Conservation (phyloP, 805 yeast genomes). For the Naumovozyma baii region DNA sequence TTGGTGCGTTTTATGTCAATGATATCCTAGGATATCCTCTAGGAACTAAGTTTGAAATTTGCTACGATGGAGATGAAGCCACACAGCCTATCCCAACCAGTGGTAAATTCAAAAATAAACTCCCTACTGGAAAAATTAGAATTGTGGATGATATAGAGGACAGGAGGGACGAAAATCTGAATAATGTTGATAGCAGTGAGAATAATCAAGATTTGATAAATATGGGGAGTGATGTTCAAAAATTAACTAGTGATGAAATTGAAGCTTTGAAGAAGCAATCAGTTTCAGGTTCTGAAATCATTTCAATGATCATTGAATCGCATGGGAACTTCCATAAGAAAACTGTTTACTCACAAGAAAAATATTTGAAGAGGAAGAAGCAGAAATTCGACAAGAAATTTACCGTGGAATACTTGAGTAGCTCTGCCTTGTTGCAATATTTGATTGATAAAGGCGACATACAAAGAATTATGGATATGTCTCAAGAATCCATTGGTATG, state of each 20-base stretch:
- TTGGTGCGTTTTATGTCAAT: slow-evolving; percentile 73
- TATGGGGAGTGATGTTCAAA: slow-evolving; percentile 64
- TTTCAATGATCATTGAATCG: slow-evolving; percentile 69
- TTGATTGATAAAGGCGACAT: slow-evolving; percentile 69
- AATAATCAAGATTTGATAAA: slow-evolving; percentile 57
- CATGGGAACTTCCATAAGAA: slow-evolving; percentile 84
- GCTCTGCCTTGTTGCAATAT: slow-evolving; percentile 61
- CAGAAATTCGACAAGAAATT: slow-evolving; percentile 82
- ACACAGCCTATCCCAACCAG: slow-evolving; percentile 7
- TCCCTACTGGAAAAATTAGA: slow-evolving; percentile 21
- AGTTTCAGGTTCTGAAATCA: slow-evolving; percentile 64
- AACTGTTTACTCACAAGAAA: slow-evolving; percentile 82
- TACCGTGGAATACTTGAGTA: slow-evolving; percentile 66
- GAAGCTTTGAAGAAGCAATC: slow-evolving; percentile 70
- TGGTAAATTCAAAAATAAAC: slow-evolving; percentile 14
- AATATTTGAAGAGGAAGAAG: slow-evolving; percentile 83
- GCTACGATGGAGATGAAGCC: slow-evolving; percentile 30
- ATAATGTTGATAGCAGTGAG: slow-evolving; percentile 38
- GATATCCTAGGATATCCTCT: slow-evolving; percentile 70
- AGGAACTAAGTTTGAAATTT: slow-evolving; percentile 84
- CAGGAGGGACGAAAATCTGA: slow-evolving; percentile 8
- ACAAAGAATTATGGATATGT: slow-evolving; percentile 62
- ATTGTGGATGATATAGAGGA: slow-evolving; percentile 7
- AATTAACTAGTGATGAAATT: slow-evolving; percentile 67
- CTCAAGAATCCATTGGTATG: slow-evolving; percentile 75